Evolutionary conservation across 805 yeast genomes (phyloP).

Genomic region (Suhomyces xylopsoci): DNA sequence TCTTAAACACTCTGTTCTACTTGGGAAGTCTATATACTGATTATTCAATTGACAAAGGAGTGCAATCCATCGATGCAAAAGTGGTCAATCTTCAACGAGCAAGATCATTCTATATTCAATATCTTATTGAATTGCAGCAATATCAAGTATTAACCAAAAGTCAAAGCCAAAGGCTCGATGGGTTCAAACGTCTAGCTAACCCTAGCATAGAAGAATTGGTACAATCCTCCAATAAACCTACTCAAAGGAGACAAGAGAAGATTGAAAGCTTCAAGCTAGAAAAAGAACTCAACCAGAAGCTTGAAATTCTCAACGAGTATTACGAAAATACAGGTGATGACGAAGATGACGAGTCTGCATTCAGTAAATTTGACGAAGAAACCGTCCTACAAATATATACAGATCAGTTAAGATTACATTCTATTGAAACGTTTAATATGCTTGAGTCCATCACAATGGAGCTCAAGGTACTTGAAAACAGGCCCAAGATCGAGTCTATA

Average conservation of each 20-base stretch:
- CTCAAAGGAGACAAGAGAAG: conserved; percentile 61
- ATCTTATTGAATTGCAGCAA: conserved; percentile 13
- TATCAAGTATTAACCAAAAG: conserved; percentile 32
- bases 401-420: conserved; percentile 51
- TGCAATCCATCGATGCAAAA: conserved; percentile 17
- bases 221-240: conserved; percentile 30
- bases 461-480: conserved; percentile 52
- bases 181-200: conserved; percentile 35
- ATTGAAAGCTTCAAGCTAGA: conserved; percentile 65
- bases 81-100: conserved; percentile 28
- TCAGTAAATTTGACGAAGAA: conserved; percentile 59
- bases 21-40: conserved; percentile 37
- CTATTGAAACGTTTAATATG: conserved; percentile 51
- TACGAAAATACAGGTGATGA: conserved; percentile 11
- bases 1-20: conserved; percentile 56
- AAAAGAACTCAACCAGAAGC: conserved; percentile 46
- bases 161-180: conserved; percentile 38
- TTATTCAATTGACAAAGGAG: background rate
- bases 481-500: conserved; percentile 23
- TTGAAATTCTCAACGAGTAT: conserved; percentile 37
- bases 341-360: conserved; percentile 15
- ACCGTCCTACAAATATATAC: conserved; percentile 51
- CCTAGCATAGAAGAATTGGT: conserved; percentile 42
- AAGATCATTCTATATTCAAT: conserved; percentile 41
- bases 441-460: conserved; percentile 66